Conservation (phyloP, 129 eudicot genomes). For the Lonicera japonica region DNA sequence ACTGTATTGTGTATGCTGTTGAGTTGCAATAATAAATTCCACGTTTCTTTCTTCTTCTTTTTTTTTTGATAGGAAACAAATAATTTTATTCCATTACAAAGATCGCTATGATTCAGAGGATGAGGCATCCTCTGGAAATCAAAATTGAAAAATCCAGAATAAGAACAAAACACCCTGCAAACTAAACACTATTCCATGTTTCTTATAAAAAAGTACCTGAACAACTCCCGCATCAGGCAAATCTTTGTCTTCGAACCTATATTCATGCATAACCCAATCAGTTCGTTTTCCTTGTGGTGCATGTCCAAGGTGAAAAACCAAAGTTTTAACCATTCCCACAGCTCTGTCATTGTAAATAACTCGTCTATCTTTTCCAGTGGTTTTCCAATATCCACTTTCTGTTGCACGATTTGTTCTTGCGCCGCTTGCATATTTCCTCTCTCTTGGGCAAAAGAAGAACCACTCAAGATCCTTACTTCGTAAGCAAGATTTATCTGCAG, state of each 20-base stretch:
- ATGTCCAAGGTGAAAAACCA: slow-evolving; percentile 60
- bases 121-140: too few species aligned
- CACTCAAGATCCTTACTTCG: slow-evolving; percentile 62
- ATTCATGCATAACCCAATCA: slow-evolving; percentile 83
- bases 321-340: slow-evolving; percentile 62
- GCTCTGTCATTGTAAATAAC: slow-evolving; percentile 29
- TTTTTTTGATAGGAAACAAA: too few species aligned
- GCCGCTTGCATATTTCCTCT: slow-evolving; percentile 57
- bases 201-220: slow-evolving; percentile 45
- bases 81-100: too few species aligned
- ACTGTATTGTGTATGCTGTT: too few species aligned
- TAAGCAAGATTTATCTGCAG: slow-evolving; percentile 55
- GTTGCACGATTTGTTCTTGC: slow-evolving; percentile 59
- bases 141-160: too few species aligned
- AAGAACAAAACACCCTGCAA: too few species aligned
- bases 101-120: too few species aligned
- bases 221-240: slow-evolving; percentile 35
- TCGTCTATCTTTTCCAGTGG: slow-evolving; percentile 69
- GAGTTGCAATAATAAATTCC: too few species aligned
- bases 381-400: slow-evolving; percentile 69
- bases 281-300: slow-evolving; percentile 67
- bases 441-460: slow-evolving; percentile 77
- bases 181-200: too few species aligned
- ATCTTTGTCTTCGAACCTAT: slow-evolving; percentile 38
- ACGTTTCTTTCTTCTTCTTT: too few species aligned